Base-by-base conservation (phyloP, 805 yeast species). In the Saturnispora galanensis region DNA sequence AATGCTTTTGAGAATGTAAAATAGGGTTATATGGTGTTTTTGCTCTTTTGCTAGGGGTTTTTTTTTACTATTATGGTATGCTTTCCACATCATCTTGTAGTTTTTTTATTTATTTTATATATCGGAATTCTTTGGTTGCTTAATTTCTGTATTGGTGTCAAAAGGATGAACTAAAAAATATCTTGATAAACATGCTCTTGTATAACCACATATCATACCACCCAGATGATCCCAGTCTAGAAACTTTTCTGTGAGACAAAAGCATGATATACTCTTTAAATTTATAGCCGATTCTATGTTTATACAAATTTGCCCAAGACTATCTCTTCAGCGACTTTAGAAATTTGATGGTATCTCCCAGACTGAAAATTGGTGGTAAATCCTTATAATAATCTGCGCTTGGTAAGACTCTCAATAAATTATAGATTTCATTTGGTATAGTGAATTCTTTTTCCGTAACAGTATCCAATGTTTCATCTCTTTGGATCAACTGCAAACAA, bases 401-500 rank as follows among this genome's bases (percentile, higher is more conserved):
- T 9, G 90, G 90, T 38, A 83, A 66, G 2, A 72, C 67, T 44
- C 80, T 65, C 38, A 81, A 60, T 35, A 81, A 57, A 39, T 73
- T 73, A 55, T 71, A 71, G 18, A 71, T 56, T 46, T 68, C 73
- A 60, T 66, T 72, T 43, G 67, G 45, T 51, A 59, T 38, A 58
- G 58, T 35, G 58, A 57, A 39, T 51, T 49, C 36, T 39, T 51
- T 10, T 56, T 44, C 56, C 49, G 28, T 51, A 38, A 38, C 54
- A 41, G 18, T 10, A 21, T 33, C 30, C 31, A 2, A 11, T 1
- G 0, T 41, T 47, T 8, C 46, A 41, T 26, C 42, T 44, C 41
- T 58, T 59, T 15, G 44, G 53, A 30, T 52, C 56, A 41, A 55
- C 33, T 5, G 18, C 11, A 5, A 13, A 10, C 21, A 13, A 15